Conservation (phyloP, 805 yeast species). For the Pichia rugopelliculosa region DNA sequence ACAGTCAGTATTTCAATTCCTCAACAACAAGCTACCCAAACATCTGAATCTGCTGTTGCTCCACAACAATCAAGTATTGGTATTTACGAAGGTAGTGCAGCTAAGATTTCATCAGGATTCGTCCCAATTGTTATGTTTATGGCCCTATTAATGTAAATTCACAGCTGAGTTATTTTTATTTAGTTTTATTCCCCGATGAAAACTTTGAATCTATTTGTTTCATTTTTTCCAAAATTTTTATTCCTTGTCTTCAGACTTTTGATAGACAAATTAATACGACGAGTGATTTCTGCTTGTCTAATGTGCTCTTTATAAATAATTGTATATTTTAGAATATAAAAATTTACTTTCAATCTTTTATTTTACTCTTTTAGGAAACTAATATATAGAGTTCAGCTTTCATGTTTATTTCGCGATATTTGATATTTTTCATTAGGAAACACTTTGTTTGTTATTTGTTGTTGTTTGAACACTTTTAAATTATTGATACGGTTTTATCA, state of each 20-base stretch:
- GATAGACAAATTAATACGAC: neutral
- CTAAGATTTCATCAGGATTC: neutral
- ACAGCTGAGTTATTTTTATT: neutral
- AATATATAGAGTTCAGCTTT: no score
- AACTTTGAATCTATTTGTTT: no score
- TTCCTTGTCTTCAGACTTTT: neutral
- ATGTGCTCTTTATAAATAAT: neutral
- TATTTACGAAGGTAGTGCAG: conserved; percentile 2
- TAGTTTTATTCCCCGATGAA: no score
- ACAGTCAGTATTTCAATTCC: neutral
- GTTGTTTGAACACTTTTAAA: no score
- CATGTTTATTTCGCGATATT: no score
- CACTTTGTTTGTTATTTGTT: no score
- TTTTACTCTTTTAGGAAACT: no score
- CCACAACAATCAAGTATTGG: neutral
- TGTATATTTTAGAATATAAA: no score
- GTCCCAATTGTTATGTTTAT: neutral
- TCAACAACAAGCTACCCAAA: neutral
- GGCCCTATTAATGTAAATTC: neutral
- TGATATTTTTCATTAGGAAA: no score
- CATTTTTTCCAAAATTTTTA: neutral
- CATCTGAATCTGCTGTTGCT: neutral
- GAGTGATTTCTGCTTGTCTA: neutral
- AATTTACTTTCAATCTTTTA: no score
- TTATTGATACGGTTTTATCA: no score